Percentiles rank a stretch among this genome's conserved stretches.
phyloP scores from a whole-genome alignment of 768 basidiomycete species.

The Boletales sp. region DNA sequence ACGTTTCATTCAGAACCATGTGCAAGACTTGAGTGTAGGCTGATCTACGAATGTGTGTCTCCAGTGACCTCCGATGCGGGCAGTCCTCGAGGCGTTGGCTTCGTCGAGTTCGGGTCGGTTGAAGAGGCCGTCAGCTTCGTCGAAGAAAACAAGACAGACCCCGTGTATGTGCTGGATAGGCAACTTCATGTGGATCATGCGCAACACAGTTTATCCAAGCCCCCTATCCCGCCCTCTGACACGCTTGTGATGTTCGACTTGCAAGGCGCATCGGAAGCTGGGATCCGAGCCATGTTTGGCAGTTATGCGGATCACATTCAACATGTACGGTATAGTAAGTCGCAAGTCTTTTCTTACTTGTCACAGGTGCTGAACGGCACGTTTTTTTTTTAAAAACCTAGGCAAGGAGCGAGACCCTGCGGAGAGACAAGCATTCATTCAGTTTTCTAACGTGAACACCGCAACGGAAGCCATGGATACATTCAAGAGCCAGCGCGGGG shows the following conservation, averaged over 20 bases:
- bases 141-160: constrained; percentile 38
- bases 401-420: constrained; percentile 25
- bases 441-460: constrained; percentile 43
- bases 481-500: constrained; percentile 26
- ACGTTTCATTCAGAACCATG: constrained; percentile 17
- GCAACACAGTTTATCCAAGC: background rate
- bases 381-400: constrained; percentile 29
- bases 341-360: background rate
- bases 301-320: constrained; percentile 7
- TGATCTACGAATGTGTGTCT: background rate
- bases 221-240: constrained; percentile 21
- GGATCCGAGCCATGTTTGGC: constrained; percentile 26
- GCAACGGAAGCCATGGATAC: constrained; percentile 47
- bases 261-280: constrained; percentile 17
- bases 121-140: constrained; percentile 37
- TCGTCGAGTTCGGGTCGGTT: constrained; percentile 39
- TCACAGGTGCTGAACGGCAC: background rate
- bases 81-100: constrained; percentile 40
- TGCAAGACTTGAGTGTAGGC: background rate
- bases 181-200: constrained; percentile 43
- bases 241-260: constrained; percentile 32
- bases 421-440: constrained; percentile 46
- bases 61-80: constrained; percentile 32
- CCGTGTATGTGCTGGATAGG: constrained; percentile 47
- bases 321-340: constrained; percentile 32